A percentile compares a stretch with the other conserved stretches of the same genome.
Evolutionary conservation across 2,329 filamentous ascomycete genomes (phyloP).

Genomic region (Leptographium procerum): DNA sequence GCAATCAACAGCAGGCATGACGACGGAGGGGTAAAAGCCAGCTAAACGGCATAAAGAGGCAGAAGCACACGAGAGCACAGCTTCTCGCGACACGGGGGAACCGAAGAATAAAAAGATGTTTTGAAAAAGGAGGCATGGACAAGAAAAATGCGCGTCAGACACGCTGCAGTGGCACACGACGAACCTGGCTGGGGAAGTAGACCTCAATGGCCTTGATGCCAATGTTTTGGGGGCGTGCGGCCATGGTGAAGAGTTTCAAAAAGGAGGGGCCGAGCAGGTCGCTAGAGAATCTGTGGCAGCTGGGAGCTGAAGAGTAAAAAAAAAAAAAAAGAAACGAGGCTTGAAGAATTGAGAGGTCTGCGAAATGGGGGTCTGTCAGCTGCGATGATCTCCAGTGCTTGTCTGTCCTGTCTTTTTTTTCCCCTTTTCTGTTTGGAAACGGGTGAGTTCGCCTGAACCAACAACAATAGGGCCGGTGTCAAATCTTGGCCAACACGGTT

Average conservation of each 20-base stretch:
- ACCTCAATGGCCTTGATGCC: conserved; percentile 90
- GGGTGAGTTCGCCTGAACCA: neutral
- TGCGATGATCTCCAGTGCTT: neutral
- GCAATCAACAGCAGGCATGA: neutral
- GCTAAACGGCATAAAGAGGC: too few relatives aligned
- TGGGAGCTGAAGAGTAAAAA: neutral
- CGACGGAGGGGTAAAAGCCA: neutral
- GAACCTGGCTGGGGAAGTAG: conserved; percentile 76
- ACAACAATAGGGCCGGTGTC: neutral
- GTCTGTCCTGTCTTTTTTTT: neutral
- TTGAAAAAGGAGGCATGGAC: neutral
- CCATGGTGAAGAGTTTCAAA: conserved; percentile 41
- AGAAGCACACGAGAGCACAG: too few relatives aligned
- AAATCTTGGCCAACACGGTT: neutral
- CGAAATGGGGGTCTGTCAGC: neutral
- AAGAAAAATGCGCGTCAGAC: neutral
- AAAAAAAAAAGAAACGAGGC: too few relatives aligned
- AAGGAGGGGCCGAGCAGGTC: neutral
- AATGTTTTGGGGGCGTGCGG: conserved; percentile 71
- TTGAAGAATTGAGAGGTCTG: neutral
- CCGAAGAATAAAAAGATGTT: neutral
- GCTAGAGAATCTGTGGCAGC: neutral
- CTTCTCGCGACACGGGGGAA: neutral
- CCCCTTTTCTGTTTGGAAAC: neutral
- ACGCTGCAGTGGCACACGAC: conserved; percentile 18